Evolutionary conservation across 495 filamentous ascomycete genomes (phyloP).

Genomic region (Neurospora sp.): DNA sequence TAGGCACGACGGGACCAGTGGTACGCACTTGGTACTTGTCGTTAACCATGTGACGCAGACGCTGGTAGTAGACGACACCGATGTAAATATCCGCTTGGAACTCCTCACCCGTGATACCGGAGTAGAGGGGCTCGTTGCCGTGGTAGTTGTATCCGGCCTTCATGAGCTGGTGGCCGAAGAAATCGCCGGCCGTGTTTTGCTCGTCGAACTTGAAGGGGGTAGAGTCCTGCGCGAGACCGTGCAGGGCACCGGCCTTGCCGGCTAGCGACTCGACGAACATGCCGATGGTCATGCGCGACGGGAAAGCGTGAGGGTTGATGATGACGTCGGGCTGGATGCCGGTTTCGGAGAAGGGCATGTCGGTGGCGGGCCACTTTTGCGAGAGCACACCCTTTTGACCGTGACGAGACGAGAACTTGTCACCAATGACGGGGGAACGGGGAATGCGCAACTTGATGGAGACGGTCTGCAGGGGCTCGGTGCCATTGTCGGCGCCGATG

Average conservation of each 20-base stretch:
- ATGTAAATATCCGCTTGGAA: conserved; percentile 93
- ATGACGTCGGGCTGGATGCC: conserved; percentile 96
- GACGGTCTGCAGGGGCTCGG: conserved; percentile 71
- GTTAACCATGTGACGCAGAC: conserved; percentile 97
- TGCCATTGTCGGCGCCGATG: conserved; percentile 71
- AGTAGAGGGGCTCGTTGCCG: conserved; percentile 97
- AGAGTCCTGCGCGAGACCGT: conserved; percentile 87
- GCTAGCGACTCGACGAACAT: conserved; percentile 98
- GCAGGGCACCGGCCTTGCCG: conserved; percentile 86
- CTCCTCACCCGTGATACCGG: conserved; percentile 89
- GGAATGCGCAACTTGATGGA: conserved; percentile 90
- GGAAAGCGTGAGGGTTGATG: conserved; percentile 99
- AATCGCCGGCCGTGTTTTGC: conserved; percentile 82
- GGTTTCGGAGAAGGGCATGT: conserved; percentile 97
- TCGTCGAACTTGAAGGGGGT: conserved; percentile 94
- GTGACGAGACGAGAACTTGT: conserved; percentile 97
- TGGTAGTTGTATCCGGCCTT: conserved; percentile 96
- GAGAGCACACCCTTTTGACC: conserved; percentile 96
- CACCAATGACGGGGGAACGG: conserved; percentile 84
- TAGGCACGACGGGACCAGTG: conserved; percentile 76
- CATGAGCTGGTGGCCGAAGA: conserved; percentile 89
- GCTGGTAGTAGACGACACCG: conserved; percentile 94
- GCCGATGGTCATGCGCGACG: conserved; percentile 99
- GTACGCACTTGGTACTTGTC: conserved; percentile 99
- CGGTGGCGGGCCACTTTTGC: conserved; percentile 88